These are phyloP conservation scores for Volutella citrinella DNA, from an alignment of 2,329 filamentous ascomycete species.

Conservation along the genomic window DNA sequence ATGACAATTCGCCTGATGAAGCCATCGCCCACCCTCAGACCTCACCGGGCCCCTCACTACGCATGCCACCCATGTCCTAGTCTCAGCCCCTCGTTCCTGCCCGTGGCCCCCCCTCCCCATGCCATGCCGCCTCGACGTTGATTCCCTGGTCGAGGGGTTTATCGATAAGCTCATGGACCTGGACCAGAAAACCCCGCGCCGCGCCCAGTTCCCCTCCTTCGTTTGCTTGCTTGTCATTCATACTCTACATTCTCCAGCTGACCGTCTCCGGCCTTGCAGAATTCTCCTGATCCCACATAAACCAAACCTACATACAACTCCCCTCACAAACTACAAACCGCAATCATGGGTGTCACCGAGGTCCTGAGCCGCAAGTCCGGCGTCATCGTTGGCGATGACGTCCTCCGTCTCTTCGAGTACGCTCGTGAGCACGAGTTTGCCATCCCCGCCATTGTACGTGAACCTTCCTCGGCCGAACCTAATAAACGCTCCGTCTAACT, in stretches of 20 bases:
- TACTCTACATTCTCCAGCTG: slow-evolving; percentile 4
- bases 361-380: slow-evolving; percentile 51
- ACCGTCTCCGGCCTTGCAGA: slow-evolving; percentile 16
- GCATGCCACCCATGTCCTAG: too few relatives aligned
- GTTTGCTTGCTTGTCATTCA: slow-evolving; percentile 20
- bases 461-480: slow-evolving; percentile 6
- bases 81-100: slow-evolving; percentile 16
- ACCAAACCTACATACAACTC: slow-evolving; percentile 8
- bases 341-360: slow-evolving; percentile 37
- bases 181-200: slow-evolving; percentile 25
- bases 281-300: slow-evolving; percentile 11
- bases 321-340: slow-evolving; percentile 18
- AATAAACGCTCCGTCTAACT: too few relatives aligned
- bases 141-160: too few relatives aligned
- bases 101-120: slow-evolving; percentile 6
- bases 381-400: slow-evolving; percentile 54
- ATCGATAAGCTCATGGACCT: slow-evolving; percentile 23
- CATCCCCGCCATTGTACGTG: slow-evolving; percentile 69
- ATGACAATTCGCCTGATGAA: slow-evolving; percentile 14
- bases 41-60: too few relatives aligned
- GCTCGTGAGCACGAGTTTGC: slow-evolving; percentile 84
- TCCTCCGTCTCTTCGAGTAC: slow-evolving; percentile 76
- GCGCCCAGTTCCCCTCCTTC: slow-evolving; percentile 19
- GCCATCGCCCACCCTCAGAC: background rate
- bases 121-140: slow-evolving; percentile 13